These are phyloP conservation scores for Colletotrichum sp. DNA, from an alignment of 2,329 filamentous ascomycete genomes.

Conservation along the genomic window DNA sequence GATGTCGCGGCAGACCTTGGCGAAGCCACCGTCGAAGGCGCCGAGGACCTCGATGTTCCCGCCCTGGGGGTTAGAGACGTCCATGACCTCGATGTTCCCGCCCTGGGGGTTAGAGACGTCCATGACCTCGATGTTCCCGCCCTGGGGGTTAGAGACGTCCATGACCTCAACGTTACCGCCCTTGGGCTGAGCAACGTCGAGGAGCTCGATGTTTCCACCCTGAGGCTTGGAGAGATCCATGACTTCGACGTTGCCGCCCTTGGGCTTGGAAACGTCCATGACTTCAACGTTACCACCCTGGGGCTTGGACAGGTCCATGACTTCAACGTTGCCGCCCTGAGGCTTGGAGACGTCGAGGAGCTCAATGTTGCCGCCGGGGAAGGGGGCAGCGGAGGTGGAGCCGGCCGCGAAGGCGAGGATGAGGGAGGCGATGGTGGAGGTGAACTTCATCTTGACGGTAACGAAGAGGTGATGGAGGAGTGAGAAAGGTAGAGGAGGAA, in stretches of 20 bases:
- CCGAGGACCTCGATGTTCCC: not conserved
- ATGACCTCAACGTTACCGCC: not conserved
- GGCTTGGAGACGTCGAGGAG: not conserved
- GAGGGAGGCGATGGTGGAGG: not conserved
- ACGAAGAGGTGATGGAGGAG: not conserved
- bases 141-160: not conserved
- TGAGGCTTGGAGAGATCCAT: not conserved
- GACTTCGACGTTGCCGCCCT: not conserved
- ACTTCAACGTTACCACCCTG: not conserved
- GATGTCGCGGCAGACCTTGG: not conserved
- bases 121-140: not conserved
- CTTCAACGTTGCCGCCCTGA: not conserved
- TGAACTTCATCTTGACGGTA: slow-evolving; percentile 6
- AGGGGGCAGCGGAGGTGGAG: not conserved
- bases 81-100: not conserved
- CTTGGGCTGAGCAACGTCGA: not conserved
- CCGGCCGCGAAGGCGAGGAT: not conserved
- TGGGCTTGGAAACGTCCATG: not conserved
- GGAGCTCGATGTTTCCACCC: not conserved
- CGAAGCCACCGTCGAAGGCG: not conserved
- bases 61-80: not conserved
- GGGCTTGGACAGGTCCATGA: not conserved
- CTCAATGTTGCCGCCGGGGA: not conserved
- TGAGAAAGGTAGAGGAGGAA: not conserved
- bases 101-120: not conserved